Evolutionary conservation across 768 basidiomycete species (phyloP).

Genomic region (Boletus sensibilis): DNA sequence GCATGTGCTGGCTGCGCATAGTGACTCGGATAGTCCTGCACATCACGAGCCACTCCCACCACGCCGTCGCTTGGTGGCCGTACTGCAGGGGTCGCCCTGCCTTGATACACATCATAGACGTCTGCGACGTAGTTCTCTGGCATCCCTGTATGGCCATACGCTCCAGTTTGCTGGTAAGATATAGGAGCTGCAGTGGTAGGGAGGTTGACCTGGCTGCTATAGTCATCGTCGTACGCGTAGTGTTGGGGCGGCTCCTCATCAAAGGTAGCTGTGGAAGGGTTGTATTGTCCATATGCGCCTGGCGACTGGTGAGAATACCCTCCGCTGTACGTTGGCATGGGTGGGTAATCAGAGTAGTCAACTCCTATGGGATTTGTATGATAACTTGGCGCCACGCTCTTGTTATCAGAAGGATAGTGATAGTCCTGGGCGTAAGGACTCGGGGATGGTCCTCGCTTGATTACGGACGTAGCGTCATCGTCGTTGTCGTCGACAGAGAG

Average conservation of each 20-base stretch:
- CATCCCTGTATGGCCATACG: slow-evolving; percentile 17
- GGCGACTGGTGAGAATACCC: slow-evolving; percentile 60
- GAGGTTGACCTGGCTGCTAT: slow-evolving; percentile 62
- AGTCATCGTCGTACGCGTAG: slow-evolving; percentile 64
- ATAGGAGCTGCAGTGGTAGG: slow-evolving; percentile 59
- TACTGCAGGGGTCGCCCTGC: slow-evolving; percentile 40
- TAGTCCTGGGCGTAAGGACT: slow-evolving; percentile 57
- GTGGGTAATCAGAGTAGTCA: slow-evolving; percentile 51
- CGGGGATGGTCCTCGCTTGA: slow-evolving; percentile 53
- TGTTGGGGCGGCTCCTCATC: slow-evolving; percentile 49
- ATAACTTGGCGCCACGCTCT: slow-evolving; percentile 38
- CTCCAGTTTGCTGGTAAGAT: slow-evolving; percentile 38
- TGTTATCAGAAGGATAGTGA: slow-evolving; percentile 51
- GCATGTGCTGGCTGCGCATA: slow-evolving; percentile 22
- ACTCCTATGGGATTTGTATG: slow-evolving; percentile 41
- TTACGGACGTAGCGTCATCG: slow-evolving; percentile 54
- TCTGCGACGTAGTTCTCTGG: slow-evolving; percentile 41
- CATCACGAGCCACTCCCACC: slow-evolving; percentile 39
- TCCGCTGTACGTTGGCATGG: slow-evolving; percentile 73
- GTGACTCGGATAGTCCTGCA: slow-evolving; percentile 37
- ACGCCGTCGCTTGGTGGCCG: slow-evolving; percentile 33
- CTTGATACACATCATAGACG: slow-evolving; percentile 56
- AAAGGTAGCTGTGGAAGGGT: slow-evolving; percentile 56
- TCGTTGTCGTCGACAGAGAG: slow-evolving; percentile 78
- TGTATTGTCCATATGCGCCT: slow-evolving; percentile 54